Evolutionary conservation across 2,329 filamentous ascomycete genomes (phyloP).

Genomic region (Exophiala alcalophila): DNA sequence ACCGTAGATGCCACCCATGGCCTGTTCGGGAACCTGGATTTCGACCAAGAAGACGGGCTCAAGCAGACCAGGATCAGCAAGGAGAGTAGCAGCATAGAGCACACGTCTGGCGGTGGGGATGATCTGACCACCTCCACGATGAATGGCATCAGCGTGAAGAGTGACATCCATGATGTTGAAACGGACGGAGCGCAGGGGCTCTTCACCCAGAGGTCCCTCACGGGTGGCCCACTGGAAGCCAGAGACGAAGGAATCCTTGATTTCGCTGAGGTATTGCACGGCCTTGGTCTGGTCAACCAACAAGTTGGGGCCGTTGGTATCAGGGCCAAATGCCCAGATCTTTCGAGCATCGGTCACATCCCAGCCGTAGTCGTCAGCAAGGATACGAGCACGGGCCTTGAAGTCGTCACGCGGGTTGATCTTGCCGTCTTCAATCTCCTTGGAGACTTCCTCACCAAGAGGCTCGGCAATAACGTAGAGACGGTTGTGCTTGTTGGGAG

Average conservation of each 20-base stretch:
- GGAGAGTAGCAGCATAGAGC: slow-evolving; percentile 85
- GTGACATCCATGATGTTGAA: slow-evolving; percentile 99
- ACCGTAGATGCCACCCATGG: slow-evolving; percentile 99
- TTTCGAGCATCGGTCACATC: slow-evolving; percentile 99
- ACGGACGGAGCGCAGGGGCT: slow-evolving; percentile 94
- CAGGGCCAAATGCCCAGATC: slow-evolving; percentile 99
- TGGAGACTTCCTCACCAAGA: slow-evolving; percentile 84
- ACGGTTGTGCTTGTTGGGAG: slow-evolving; percentile 99
- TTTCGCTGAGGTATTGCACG: slow-evolving; percentile 99
- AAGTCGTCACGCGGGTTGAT: slow-evolving; percentile 95
- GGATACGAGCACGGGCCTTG: slow-evolving; percentile 93
- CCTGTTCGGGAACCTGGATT: slow-evolving; percentile 96
- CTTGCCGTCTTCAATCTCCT: slow-evolving; percentile 87
- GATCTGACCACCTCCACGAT: slow-evolving; percentile 98
- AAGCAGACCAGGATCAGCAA: slow-evolving; percentile 85
- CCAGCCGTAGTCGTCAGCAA: slow-evolving; percentile 97
- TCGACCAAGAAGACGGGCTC: slow-evolving; percentile 99
- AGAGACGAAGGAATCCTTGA: slow-evolving; percentile 99
- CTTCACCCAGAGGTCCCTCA: slow-evolving; percentile 95
- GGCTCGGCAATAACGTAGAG: slow-evolving; percentile 93
- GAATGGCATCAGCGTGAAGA: slow-evolving; percentile 98
- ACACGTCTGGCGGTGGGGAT: slow-evolving; percentile 98
- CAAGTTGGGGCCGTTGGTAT: slow-evolving; percentile 97
- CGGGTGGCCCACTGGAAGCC: slow-evolving; percentile 99
- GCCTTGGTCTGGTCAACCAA: slow-evolving; percentile 99